A percentile compares a stretch with the other conserved stretches of the same genome.
Evolutionary conservation across 305 asterid genomes (phyloP).

Genomic region (Stenogyne calaminthoides): DNA sequence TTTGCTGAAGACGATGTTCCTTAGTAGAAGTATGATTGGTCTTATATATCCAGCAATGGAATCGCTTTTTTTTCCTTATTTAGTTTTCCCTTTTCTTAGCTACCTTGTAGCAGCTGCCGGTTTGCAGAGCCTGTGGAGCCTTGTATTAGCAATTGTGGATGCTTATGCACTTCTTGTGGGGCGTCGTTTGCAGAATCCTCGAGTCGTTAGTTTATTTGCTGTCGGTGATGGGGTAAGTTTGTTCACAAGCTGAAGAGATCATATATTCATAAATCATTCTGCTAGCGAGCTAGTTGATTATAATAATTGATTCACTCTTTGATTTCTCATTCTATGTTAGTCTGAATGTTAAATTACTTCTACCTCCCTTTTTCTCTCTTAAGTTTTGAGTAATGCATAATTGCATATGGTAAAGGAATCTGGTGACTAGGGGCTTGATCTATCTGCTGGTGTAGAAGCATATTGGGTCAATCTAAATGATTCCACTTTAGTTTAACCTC

Average conservation of each 20-base stretch:
- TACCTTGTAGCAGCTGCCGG: constrained; percentile 98
- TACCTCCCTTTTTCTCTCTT: background rate
- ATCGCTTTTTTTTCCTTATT: background rate
- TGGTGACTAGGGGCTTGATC: constrained; percentile 18
- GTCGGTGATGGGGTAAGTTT: constrained; percentile 97
- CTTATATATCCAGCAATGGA: constrained; percentile 21
- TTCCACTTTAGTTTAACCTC: background rate
- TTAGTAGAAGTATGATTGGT: constrained; percentile 23
- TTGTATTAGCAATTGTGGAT: constrained; percentile 69
- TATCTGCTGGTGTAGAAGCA: constrained; percentile 18
- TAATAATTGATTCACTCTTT: constrained; percentile 10
- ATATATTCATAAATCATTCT: constrained; percentile 5
- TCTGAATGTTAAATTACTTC: constrained; percentile 19
- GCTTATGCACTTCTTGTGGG: constrained; percentile 92
- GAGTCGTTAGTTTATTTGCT: constrained; percentile 73
- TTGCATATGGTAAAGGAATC: background rate
- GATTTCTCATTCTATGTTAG: constrained; percentile 9
- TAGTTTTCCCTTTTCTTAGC: constrained; percentile 46
- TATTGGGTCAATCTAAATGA: constrained; percentile 3
- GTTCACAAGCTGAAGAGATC: constrained; percentile 7
- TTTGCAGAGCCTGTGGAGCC: constrained; percentile 95
- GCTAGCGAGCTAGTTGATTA: constrained; percentile 13
- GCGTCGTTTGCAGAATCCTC: constrained; percentile 75
- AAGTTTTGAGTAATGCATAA: background rate
- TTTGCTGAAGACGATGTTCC: constrained; percentile 11